Conservation (phyloP, 495 filamentous ascomycete genomes). For the Collariella sp. region DNA sequence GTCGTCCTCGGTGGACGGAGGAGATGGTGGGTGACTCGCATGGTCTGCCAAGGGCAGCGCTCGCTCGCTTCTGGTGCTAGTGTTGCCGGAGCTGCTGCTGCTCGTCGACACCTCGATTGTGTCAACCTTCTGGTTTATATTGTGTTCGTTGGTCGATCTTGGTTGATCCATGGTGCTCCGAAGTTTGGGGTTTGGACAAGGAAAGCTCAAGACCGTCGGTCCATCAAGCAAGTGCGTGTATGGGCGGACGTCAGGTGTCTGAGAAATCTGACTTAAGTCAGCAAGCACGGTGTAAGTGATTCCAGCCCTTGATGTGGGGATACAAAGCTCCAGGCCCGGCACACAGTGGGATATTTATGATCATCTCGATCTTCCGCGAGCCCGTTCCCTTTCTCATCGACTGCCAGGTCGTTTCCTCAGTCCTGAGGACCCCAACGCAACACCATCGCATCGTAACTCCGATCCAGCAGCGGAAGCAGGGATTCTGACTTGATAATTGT, state of each 20-base stretch:
- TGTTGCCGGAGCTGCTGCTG: background rate
- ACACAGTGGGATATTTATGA: too few species aligned
- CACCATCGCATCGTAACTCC: background rate
- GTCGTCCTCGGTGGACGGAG: background rate
- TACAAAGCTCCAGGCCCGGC: too few species aligned
- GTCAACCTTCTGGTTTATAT: background rate
- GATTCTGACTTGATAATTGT: background rate
- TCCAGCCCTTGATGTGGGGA: too few species aligned
- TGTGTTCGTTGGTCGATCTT: background rate
- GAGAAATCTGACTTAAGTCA: too few species aligned
- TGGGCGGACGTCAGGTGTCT: background rate
- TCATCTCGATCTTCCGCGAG: too few species aligned
- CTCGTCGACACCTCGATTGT: background rate
- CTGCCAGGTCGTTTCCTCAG: background rate
- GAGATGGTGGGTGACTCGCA: background rate
- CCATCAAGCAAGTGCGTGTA: too few species aligned
- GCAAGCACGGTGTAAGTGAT: too few species aligned
- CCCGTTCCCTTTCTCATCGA: too few species aligned
- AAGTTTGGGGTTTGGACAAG: too few species aligned
- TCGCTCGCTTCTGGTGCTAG: background rate
- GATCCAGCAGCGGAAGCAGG: background rate
- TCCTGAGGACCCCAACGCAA: background rate
- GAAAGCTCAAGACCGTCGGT: too few species aligned
- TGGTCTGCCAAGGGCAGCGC: background rate
- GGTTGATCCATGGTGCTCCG: too few species aligned